Conservation (phyloP, 2,329 filamentous ascomycete genomes). For the Cercospora beticola region DNA sequence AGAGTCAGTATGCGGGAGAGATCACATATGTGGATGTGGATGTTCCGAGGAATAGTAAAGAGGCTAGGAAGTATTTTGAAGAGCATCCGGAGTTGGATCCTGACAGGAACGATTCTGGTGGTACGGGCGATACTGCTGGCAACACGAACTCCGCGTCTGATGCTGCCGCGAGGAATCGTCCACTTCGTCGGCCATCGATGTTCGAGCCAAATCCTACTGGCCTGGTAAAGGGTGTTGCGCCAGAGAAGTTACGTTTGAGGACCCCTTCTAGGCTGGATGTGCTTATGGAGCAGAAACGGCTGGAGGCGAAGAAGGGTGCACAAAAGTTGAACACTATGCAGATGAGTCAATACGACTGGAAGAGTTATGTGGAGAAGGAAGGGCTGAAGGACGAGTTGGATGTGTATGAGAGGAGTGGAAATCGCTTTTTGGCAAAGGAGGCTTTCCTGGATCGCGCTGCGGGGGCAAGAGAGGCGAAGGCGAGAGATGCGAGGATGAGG, state of each 20-base stretch:
- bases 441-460: conserved; percentile 62
- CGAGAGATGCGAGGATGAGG: conserved; percentile 52
- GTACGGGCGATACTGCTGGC: conserved; percentile 22
- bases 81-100: conserved; percentile 41
- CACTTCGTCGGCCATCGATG: conserved; percentile 48
- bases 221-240: conserved; percentile 47
- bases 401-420: conserved; percentile 61
- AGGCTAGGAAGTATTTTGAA: conserved; percentile 54
- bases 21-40: conserved; percentile 54
- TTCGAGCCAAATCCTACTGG: conserved; percentile 54
- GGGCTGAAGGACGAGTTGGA: conserved; percentile 62
- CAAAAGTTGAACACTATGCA: conserved; percentile 66
- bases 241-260: conserved; percentile 44
- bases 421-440: conserved; percentile 61
- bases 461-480: conserved; percentile 56
- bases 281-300: conserved; percentile 35
- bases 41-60: conserved; percentile 54
- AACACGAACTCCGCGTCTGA: conserved; percentile 20
- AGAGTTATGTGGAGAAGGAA: conserved; percentile 60
- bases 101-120: conserved; percentile 16
- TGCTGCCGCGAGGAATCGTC: conserved; percentile 39
- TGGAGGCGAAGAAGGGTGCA: conserved; percentile 39
- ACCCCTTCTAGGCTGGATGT: conserved; percentile 36
- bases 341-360: conserved; percentile 66
- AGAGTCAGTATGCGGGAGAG: conserved; percentile 59